Base-by-base conservation (phyloP, 257 asterid genomes). In the Solanum virginianum region DNA sequence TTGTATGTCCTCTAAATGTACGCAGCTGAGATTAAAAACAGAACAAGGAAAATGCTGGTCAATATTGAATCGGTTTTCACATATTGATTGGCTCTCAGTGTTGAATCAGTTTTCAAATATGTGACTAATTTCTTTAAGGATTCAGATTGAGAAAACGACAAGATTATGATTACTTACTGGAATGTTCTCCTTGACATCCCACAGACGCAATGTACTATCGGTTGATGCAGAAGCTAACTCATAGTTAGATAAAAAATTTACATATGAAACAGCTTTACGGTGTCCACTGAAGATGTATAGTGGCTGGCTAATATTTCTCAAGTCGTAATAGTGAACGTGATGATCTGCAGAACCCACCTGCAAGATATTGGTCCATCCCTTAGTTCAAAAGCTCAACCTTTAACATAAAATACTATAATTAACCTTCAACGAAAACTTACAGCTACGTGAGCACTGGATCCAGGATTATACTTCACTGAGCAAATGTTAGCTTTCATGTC, bases 341-440 rank as follows among this genome's bases (percentile, higher is more conserved):
- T 93, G 98, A 89, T 95, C 97, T 22, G 98, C 98, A 16, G 98
- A 95, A 49, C 98, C 98, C 85, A 95, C 95, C 98, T 95, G 90
- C 90, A 82, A 85, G 70, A 7, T 57, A 57, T 83, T 20, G 69
- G 70, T 45, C 85, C 83, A 83, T n/a, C 56, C 29, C 20, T 57
- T 72, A 45, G 86, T 84, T 39, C 54, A 39, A 62, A 26, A 16
- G 22, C 7, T 24, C 26, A 24, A 26, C 66, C 39, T 18, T 45
- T 83, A 41, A 80, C 60, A 45, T 20, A 26, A 79, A 13, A 20
- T n/a, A 51, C 6, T 0, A 36, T 36, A 20, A 59, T 20, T 2
- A 57, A 57, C 26, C 14, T 57, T 57, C 65, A 8, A 82, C 13
- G 84, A 71, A 51, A 24, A 84, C 91, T 85, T 88, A 94, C 98